Evolutionary conservation across 768 basidiomycete species (phyloP), one percentile per base, ranked within the genome.

Genomic region (Hygrocybe coccinea): DNA sequence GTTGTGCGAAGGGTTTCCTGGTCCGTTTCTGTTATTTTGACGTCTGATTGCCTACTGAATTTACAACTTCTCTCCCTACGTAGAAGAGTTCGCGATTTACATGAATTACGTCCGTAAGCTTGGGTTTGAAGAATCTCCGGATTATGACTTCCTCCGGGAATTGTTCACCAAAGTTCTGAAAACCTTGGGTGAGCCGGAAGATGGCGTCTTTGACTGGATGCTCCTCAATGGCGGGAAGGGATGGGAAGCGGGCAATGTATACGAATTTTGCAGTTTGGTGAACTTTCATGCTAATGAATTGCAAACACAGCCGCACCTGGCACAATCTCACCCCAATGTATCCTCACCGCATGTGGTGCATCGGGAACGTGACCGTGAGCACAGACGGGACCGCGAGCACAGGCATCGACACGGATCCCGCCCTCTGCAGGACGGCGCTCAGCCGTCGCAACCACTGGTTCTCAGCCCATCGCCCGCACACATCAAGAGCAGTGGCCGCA

Each of bases 41-140:
- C 35, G 21, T 48, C 46, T 34, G 44, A 50, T 47, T 15, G 43
- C 24, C n/a, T 56, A 43, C 44, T 50, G 37, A 35, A 29, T 41
- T 22, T 52, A n/a, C 35, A 57, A 47, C 57, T 55, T 25, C 47
- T 49, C 43, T 37, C 19, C 49, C 10, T 15, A 36, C 39, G 4
- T 71, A 95, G 95, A 97, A 80, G 95, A 98, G 65, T 97, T 99
- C 66, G 85, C 86, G 17, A 98, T 98, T 62, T 99, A 98, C 74
- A 93, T 99, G 86, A 97, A 97, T 75, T 99, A 99, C 63, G 95
- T 99, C 44, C 91, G 95, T 49, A 98, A 97, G 71, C 80, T 99
- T 56, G 95, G 95, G 24, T 99, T 98, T 65, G 97, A 98, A 68
- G 95, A 99, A 72, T 83, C 84, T 22, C 95, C 95, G 2, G 95